A percentile compares a stretch with the other conserved stretches of the same genome.
Evolutionary conservation across 1,139 yeast species (phyloP).

Genomic region (Suhomyces atakaporum): DNA sequence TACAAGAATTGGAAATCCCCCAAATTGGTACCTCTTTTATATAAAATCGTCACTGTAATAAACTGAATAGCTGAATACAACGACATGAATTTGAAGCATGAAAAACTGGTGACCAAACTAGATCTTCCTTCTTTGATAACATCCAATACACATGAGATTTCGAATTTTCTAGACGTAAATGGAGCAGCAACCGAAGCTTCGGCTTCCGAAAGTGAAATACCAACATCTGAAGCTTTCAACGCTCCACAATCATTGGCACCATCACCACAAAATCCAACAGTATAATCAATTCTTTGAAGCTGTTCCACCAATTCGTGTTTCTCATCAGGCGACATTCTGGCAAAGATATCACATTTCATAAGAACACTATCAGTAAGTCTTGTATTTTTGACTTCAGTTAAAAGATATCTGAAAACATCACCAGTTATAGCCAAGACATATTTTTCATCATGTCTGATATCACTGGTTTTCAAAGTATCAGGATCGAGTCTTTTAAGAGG

Average conservation of each 20-base stretch:
- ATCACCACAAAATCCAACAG: slow-evolving; percentile 97
- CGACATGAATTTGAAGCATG: slow-evolving; percentile 98
- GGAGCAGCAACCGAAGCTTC: slow-evolving; percentile 99
- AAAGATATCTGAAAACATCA: slow-evolving; percentile 77
- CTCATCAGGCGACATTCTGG: slow-evolving; percentile 99
- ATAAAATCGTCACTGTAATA: slow-evolving; percentile 78
- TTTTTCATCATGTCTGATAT: slow-evolving; percentile 29
- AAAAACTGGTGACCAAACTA: slow-evolving; percentile 88
- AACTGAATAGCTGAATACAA: slow-evolving; percentile 95
- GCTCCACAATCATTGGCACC: slow-evolving; percentile 99
- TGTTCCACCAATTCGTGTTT: slow-evolving; percentile 93
- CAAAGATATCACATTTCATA: slow-evolving; percentile 76
- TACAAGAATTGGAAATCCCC: slow-evolving; percentile 98
- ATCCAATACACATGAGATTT: slow-evolving; percentile 87
- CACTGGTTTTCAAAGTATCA: slow-evolving; percentile 56
- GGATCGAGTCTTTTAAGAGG: slow-evolving; percentile 58
- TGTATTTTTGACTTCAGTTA: slow-evolving; percentile 53
- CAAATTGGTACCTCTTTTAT: slow-evolving; percentile 85
- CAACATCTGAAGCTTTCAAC: slow-evolving; percentile 94
- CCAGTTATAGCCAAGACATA: slow-evolving; percentile 88
- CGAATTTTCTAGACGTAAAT: slow-evolving; percentile 86
- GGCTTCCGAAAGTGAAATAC: slow-evolving; percentile 92
- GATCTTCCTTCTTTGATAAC: slow-evolving; percentile 95
- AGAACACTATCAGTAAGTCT: slow-evolving; percentile 57
- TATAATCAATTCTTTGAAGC: slow-evolving; percentile 79